Evolutionary conservation across 441 rosid species (phyloP), one percentile per base, ranked within the genome.

Genomic region (Pelargonium myrrhifolium): DNA sequence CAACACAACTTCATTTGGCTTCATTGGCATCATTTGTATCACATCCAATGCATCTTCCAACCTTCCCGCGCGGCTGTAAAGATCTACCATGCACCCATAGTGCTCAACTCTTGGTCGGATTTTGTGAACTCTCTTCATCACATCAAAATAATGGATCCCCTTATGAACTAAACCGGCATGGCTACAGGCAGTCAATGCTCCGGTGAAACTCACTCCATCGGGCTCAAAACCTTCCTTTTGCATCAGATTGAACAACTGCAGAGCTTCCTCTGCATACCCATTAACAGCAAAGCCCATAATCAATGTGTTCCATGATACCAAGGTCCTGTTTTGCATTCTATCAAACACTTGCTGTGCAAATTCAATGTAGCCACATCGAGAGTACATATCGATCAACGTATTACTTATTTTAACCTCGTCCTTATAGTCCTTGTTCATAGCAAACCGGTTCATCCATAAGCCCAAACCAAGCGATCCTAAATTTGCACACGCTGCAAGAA

Each of bases 51-150:
- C 94, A 14, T 88, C 89, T 81, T 89, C 89, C 69, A 92, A 69
- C 69, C 80, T 81, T 65, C 98, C 95, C 8, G 95, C 88, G n/a
- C 93, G 93, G 72, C 91, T 86, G 67, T 82, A 88, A 53, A 88
- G 84, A 84, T 89, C 93, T 9, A 92, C 95, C 56, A 92, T 66
- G 84, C 98, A 92, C 10, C 94, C 94, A 6, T 85, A 92, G 65
- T 92, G 97, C 74, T 87, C 91, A 59, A 92, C 85, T 45, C 88
- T 71, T 1, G 96, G 91, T 20, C 75, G 63, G 65, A 88, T 80
- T 55, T 71, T 67, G 72, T 80, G 76, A 63, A 79, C 80, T 45
- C 72, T 73, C 72, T 71, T 80, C 94, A 92, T 85, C 60, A 61
- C 45, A 14, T 81, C 73, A 70, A 92, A 86, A 71, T 79, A 84